Evolutionary conservation across 352 stramenopile genomes (phyloP).

Genomic region (Plasmopara muralis): DNA sequence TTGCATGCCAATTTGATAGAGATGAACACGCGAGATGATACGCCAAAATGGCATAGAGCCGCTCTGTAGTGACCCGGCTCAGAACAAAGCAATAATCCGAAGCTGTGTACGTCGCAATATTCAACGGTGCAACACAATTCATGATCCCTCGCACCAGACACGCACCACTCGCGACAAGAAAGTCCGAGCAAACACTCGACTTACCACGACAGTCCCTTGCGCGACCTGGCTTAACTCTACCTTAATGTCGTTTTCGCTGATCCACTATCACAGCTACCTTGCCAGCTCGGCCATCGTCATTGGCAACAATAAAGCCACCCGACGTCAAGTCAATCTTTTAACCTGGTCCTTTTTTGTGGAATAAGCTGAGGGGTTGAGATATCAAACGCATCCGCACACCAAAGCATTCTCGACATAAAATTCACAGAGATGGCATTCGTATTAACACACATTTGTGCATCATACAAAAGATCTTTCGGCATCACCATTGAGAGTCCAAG

Average conservation of each 20-base stretch:
- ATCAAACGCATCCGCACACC: slow-evolving; percentile 1
- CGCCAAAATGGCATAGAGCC: too few species aligned
- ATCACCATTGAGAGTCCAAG: slow-evolving; percentile 20
- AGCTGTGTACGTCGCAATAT: too few species aligned
- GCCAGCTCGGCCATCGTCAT: slow-evolving; percentile 15
- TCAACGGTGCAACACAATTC: too few species aligned
- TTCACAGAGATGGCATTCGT: slow-evolving; percentile 9
- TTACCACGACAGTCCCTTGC: not conserved
- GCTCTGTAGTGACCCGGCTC: too few species aligned
- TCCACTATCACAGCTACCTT: slow-evolving; percentile 11
- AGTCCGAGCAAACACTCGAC: too few species aligned
- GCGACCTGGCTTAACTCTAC: slow-evolving; percentile 7
- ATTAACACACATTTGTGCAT: slow-evolving; percentile 2
- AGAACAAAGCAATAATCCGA: too few species aligned
- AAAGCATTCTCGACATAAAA: slow-evolving; percentile 3
- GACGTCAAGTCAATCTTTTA: slow-evolving; percentile 9
- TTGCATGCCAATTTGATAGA: slow-evolving; percentile 17
- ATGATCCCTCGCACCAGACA: too few species aligned
- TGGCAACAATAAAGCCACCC: slow-evolving; percentile 23
- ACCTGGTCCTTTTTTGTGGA: not conserved
- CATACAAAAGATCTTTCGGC: slow-evolving; percentile 14
- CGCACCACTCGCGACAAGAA: too few species aligned
- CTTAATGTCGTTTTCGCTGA: slow-evolving; percentile 9
- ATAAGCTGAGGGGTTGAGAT: slow-evolving; percentile 1
- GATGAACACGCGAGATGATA: slow-evolving; percentile 18